A percentile compares a stretch with the other conserved stretches of the same genome.
These are phyloP conservation scores for Erythrobasidium yunnanense DNA, from an alignment of 768 basidiomycete genomes.

Conservation along the genomic window DNA sequence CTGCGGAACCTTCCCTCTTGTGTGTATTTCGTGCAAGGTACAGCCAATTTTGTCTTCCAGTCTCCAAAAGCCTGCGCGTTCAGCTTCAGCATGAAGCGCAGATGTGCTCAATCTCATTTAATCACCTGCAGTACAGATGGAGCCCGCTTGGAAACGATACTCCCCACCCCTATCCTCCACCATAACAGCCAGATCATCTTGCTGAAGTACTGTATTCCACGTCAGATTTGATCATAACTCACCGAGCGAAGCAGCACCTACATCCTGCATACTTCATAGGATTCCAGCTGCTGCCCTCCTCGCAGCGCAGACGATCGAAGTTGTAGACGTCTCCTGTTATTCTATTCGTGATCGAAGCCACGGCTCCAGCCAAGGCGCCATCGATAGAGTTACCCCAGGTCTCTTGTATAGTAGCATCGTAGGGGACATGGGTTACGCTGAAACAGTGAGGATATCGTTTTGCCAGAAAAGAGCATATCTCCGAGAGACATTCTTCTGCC, in stretches of 20 bases:
- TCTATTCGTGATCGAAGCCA: background rate
- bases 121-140: slow-evolving; percentile 1
- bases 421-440: background rate
- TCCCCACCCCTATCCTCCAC: background rate
- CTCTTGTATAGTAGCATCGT: background rate
- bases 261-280: slow-evolving; percentile 7
- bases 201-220: background rate
- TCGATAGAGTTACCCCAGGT: background rate
- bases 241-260: background rate
- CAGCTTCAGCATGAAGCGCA: background rate
- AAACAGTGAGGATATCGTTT: background rate
- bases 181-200: slow-evolving; percentile 5
- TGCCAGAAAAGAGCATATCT: background rate
- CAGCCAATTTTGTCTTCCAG: slow-evolving; percentile 65
- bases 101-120: background rate
- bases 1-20: slow-evolving; percentile 58
- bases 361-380: background rate
- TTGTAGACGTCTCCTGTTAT: background rate
- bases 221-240: background rate
- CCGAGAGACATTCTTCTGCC: background rate
- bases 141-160: slow-evolving; percentile 1
- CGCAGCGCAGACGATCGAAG: background rate
- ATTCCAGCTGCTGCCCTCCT: background rate
- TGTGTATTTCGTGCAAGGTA: slow-evolving; percentile 61
- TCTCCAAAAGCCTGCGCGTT: slow-evolving; percentile 57